These are phyloP conservation scores for Abrus precatorius DNA, from an alignment of 306 rosid species.

Conservation along the genomic window DNA sequence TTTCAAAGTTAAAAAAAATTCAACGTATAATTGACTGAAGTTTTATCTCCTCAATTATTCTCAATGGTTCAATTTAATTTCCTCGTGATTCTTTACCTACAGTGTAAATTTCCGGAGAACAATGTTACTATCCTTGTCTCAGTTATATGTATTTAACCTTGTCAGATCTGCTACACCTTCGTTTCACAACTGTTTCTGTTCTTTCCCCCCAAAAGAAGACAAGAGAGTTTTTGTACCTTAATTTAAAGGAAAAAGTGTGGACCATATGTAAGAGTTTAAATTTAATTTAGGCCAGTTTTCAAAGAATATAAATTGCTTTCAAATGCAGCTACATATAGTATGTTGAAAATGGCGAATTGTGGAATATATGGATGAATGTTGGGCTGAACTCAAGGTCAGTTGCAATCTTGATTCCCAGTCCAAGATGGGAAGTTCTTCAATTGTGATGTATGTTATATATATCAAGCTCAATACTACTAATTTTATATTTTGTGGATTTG, in stretches of 20 bases:
- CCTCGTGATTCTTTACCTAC: slow-evolving; percentile 1
- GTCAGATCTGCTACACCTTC: slow-evolving; percentile 41
- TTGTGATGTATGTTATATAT: neutral
- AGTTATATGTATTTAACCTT: slow-evolving; percentile 29
- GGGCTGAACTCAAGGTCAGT: slow-evolving; percentile 43
- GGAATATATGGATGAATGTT: slow-evolving; percentile 30
- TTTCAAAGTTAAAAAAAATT: neutral
- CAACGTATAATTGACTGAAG: neutral
- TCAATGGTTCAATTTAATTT: slow-evolving; percentile 8
- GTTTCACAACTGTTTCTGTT: slow-evolving; percentile 26
- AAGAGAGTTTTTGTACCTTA: slow-evolving; percentile 19
- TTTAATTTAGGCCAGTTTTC: slow-evolving; percentile 20
- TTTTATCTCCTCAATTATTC: neutral
- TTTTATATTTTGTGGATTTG: neutral
- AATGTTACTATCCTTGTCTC: slow-evolving; percentile 31
- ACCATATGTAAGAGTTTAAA: slow-evolving; percentile 40
- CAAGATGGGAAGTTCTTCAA: slow-evolving; percentile 7
- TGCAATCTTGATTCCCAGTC: slow-evolving; percentile 42
- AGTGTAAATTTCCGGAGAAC: slow-evolving; percentile 28
- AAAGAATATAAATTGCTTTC: slow-evolving; percentile 34
- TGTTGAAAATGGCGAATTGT: slow-evolving; percentile 38
- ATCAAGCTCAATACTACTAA: neutral
- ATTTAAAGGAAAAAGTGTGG: slow-evolving; percentile 37
- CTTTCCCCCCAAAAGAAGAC: slow-evolving; percentile 39
- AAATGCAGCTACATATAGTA: slow-evolving; percentile 28